Percentiles rank a stretch among this genome's conserved stretches.
Conservation (phyloP, 129 eudicot genomes). For the Pittosporum tobira region DNA sequence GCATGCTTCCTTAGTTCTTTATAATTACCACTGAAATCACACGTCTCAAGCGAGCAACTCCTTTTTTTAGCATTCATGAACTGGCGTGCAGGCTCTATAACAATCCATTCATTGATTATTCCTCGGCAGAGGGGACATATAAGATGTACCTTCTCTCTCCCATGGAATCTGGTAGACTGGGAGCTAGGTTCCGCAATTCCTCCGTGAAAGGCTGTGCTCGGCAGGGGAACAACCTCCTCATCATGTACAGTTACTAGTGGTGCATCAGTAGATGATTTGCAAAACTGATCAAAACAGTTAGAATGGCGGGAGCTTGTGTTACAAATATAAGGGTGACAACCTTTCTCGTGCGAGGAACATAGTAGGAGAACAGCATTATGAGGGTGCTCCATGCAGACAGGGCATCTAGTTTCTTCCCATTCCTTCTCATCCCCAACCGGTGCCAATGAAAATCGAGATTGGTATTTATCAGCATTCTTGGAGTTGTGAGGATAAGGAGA, state of each 20-base stretch:
- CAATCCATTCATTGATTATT: slow-evolving; percentile 32
- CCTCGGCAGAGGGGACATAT: slow-evolving; percentile 65
- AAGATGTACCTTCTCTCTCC: slow-evolving; percentile 10
- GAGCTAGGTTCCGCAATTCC: background rate
- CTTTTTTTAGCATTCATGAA: slow-evolving; percentile 52
- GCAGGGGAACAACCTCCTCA: background rate
- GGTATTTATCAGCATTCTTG: slow-evolving; percentile 19
- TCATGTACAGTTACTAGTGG: background rate
- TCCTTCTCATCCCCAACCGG: slow-evolving; percentile 27
- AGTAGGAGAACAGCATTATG: slow-evolving; percentile 59
- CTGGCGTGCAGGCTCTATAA: slow-evolving; percentile 33
- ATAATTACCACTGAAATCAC: slow-evolving; percentile 44
- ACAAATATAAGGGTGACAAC: slow-evolving; percentile 74
- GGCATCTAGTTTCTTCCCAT: slow-evolving; percentile 59
- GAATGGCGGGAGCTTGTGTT: slow-evolving; percentile 67
- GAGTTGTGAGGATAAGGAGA: slow-evolving; percentile 45
- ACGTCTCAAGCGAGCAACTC: slow-evolving; percentile 46
- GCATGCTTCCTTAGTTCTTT: slow-evolving; percentile 48
- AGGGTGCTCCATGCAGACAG: slow-evolving; percentile 62
- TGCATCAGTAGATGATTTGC: slow-evolving; percentile 23
- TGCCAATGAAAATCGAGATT: slow-evolving; percentile 6
- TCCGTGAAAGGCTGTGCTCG: background rate
- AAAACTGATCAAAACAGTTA: slow-evolving; percentile 56
- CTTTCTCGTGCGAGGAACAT: slow-evolving; percentile 53
- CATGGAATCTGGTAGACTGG: background rate